Percentiles rank a stretch among this genome's conserved stretches.
phyloP scores from a whole-genome alignment of 306 rosid species.

The Casuarina cunninghamiana region DNA sequence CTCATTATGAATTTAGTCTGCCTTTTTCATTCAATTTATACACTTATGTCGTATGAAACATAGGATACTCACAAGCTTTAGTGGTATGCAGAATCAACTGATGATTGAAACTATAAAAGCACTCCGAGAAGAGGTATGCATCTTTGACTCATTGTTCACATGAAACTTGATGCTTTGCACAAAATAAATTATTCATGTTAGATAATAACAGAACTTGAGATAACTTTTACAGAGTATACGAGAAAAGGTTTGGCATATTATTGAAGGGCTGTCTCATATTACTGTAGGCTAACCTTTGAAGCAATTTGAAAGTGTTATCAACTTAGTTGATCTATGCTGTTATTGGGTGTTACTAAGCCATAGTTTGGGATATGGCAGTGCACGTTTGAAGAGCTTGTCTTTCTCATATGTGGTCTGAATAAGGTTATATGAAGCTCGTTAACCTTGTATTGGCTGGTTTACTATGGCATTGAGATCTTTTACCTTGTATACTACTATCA shows the following conservation, averaged over 20 bases:
- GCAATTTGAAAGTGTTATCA: background rate
- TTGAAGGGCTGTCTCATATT: background rate
- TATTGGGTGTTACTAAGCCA: background rate
- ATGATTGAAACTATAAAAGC: background rate
- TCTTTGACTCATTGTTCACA: background rate
- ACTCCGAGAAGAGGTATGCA: slow-evolving; percentile 21
- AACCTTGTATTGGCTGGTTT: too few species aligned
- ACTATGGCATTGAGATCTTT: background rate
- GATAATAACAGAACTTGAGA: background rate
- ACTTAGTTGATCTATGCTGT: background rate
- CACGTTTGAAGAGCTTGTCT: background rate
- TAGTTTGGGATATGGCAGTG: background rate
- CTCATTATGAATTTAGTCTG: too few species aligned
- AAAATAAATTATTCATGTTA: background rate
- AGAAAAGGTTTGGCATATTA: background rate
- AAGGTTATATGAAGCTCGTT: too few species aligned
- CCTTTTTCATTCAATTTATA: too few species aligned
- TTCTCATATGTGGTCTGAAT: background rate
- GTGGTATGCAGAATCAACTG: too few species aligned
- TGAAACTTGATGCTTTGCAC: background rate
- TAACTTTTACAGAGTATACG: background rate
- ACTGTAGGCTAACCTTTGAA: background rate
- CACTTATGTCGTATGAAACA: too few species aligned
- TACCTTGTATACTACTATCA: background rate
- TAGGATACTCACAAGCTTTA: too few species aligned